A percentile compares a stretch with the other conserved stretches of the same genome.
These are phyloP conservation scores for Zizania latifolia DNA, from an alignment of 176 grass and related monocot species.

Conservation along the genomic window DNA sequence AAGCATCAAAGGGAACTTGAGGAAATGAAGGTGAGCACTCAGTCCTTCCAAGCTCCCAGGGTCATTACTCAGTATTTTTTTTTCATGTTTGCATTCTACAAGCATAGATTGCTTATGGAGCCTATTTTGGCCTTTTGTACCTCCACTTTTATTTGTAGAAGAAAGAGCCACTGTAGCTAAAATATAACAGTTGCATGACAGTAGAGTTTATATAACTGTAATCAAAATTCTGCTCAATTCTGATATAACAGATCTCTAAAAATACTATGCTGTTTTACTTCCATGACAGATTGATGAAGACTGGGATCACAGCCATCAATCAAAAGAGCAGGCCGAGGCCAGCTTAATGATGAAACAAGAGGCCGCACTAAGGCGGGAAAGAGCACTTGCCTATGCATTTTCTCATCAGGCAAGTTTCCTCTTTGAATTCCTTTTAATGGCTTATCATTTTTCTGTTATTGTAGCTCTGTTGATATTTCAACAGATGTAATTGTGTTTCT, in stretches of 20 bases:
- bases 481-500: neutral
- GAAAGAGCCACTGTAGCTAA: neutral
- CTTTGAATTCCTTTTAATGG: neutral
- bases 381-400: slow-evolving; percentile 90
- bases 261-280: neutral
- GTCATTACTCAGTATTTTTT: neutral
- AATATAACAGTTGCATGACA: neutral
- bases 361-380: slow-evolving; percentile 85
- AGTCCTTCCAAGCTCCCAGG: neutral
- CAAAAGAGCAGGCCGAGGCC: slow-evolving; percentile 73
- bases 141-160: neutral
- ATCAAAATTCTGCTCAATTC: neutral
- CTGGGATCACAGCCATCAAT: slow-evolving; percentile 81
- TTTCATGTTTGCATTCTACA: neutral
- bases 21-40: slow-evolving; percentile 60
- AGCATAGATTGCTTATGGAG: neutral
- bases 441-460: neutral
- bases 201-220: neutral
- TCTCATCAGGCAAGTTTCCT: slow-evolving; percentile 70
- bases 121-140: neutral
- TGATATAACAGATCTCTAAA: neutral
- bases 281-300: slow-evolving; percentile 65
- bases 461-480: neutral
- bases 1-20: slow-evolving; percentile 73
- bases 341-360: slow-evolving; percentile 67